A percentile compares a stretch with the other conserved stretches of the same genome.
phyloP scores from a whole-genome alignment of 192 early-diverging fungal genomes.

The Rhizophagus prolifer region DNA sequence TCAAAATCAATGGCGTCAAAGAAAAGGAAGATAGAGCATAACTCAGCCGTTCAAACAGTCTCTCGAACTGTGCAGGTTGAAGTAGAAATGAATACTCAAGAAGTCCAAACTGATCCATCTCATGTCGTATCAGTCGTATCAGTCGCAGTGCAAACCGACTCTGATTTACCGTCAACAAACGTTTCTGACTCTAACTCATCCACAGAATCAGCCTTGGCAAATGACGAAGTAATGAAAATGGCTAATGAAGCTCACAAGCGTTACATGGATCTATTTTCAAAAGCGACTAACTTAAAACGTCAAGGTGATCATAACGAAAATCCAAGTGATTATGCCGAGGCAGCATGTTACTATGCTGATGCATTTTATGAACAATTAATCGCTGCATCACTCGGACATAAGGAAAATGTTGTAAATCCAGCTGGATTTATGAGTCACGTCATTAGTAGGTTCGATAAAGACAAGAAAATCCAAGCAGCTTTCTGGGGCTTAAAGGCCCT shows the following conservation, averaged over 20 bases:
- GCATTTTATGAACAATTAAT: neutral
- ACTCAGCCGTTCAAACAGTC: neutral
- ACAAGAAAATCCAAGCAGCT: neutral
- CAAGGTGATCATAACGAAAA: neutral
- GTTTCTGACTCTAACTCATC: neutral
- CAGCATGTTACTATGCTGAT: neutral
- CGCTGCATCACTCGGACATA: neutral
- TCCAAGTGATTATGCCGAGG: neutral
- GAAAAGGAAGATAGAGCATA: neutral
- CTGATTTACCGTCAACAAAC: neutral
- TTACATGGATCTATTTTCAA: neutral
- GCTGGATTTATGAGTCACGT: neutral
- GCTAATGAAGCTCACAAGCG: neutral
- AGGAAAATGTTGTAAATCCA: neutral
- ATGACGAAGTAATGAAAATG: neutral
- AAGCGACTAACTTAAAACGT: neutral
- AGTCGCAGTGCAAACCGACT: neutral
- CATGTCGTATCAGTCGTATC: neutral
- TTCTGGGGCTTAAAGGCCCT: neutral
- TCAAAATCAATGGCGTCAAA: neutral
- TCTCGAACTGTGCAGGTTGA: neutral
- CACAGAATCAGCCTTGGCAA: neutral
- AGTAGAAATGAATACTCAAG: neutral
- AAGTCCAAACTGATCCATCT: neutral
- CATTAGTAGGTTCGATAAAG: neutral